Evolutionary conservation across 2,329 filamentous ascomycete genomes (phyloP).

Genomic region (Aspergillus texensis): DNA sequence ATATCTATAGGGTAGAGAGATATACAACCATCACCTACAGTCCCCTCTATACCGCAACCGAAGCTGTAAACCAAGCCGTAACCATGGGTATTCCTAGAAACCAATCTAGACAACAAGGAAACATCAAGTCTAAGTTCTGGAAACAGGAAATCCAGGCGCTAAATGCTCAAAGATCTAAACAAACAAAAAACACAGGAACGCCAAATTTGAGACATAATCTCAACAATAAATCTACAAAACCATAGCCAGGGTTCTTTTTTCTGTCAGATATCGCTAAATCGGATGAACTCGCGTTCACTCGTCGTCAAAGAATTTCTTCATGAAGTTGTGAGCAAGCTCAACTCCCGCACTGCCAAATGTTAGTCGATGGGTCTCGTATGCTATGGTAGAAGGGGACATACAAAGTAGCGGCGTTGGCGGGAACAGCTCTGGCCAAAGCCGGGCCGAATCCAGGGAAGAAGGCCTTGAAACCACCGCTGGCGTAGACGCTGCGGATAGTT

Average conservation of each 20-base stretch:
- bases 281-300: not conserved
- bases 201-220: not conserved
- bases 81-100: slow-evolving; percentile 5
- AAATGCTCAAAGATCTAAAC: slow-evolving; percentile 15
- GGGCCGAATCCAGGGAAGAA: slow-evolving; percentile 98
- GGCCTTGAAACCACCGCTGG: slow-evolving; percentile 77
- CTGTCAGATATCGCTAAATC: not conserved
- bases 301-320: slow-evolving; percentile 48
- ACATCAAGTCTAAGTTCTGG: slow-evolving; percentile 16
- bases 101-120: slow-evolving; percentile 16
- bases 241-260: not conserved
- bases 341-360: slow-evolving; percentile 45
- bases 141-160: slow-evolving; percentile 15
- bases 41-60: not conserved
- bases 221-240: slow-evolving; percentile 9
- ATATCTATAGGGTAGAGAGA: not conserved
- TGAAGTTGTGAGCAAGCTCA: slow-evolving; percentile 54
- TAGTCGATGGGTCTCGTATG: slow-evolving; percentile 12
- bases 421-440: slow-evolving; percentile 87
- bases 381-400: slow-evolving; percentile 29
- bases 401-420: slow-evolving; percentile 96
- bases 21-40: not conserved
- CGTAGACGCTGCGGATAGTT: slow-evolving; percentile 81
- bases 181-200: slow-evolving; percentile 3
- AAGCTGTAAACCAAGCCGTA: not conserved